Percentiles rank a stretch among this genome's conserved stretches.
Evolutionary conservation across 2,329 filamentous ascomycete genomes (phyloP).

Genomic region (Penicillium sp.): DNA sequence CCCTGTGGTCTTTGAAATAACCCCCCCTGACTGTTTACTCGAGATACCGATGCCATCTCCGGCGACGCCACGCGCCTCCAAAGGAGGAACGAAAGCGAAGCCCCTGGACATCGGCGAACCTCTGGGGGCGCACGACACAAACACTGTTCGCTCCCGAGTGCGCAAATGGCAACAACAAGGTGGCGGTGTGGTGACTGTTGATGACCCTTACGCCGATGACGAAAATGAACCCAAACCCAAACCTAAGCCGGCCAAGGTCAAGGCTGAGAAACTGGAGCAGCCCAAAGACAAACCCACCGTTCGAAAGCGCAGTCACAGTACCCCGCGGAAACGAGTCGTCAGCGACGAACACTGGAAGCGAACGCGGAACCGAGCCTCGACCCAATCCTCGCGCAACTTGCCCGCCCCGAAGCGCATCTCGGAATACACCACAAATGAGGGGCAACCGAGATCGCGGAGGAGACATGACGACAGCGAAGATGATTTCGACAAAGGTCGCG

Average conservation of each 20-base stretch:
- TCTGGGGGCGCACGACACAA: constrained; percentile 60
- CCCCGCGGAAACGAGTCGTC: constrained; percentile 87
- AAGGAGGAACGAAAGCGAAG: constrained; percentile 59
- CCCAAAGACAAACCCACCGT: constrained; percentile 20
- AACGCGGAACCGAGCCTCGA: constrained; percentile 51
- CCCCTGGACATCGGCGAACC: constrained; percentile 51
- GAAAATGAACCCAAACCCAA: constrained; percentile 32
- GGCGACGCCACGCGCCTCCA: constrained; percentile 41
- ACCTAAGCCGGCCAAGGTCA: constrained; percentile 23
- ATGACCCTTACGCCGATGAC: constrained; percentile 62
- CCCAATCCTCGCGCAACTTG: constrained; percentile 42
- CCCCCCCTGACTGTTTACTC: neutral
- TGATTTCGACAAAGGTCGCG: constrained; percentile 23
- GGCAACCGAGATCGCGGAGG: constrained; percentile 23
- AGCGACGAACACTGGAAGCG: constrained; percentile 84
- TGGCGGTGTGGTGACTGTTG: constrained; percentile 64
- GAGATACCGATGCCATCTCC: constrained; percentile 43
- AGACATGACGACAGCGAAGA: constrained; percentile 30
- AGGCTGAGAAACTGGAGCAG: constrained; percentile 27
- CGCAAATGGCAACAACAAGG: constrained; percentile 82
- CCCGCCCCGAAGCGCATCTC: constrained; percentile 46
- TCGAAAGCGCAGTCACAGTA: constrained; percentile 51
- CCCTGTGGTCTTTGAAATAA: constrained; percentile 1
- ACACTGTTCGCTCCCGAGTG: constrained; percentile 75
- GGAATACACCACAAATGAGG: constrained; percentile 38